Conservation (phyloP, 116 monocot genomes). For the Zostera marina region DNA sequence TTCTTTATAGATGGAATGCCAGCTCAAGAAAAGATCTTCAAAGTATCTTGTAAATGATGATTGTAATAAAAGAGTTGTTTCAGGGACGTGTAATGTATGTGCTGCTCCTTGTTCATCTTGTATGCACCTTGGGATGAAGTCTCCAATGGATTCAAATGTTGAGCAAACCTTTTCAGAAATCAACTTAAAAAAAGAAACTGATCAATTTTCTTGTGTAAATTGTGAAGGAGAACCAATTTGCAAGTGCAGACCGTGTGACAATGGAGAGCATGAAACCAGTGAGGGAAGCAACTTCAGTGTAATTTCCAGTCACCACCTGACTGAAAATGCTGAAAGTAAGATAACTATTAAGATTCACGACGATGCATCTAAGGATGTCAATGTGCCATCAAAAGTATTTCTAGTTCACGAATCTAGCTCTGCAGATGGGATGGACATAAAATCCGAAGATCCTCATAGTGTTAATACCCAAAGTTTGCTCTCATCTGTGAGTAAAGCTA, state of each 20-base stretch:
- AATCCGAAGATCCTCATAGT: background rate
- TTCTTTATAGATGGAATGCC: conserved; percentile 2
- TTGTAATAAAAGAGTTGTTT: conserved; percentile 15
- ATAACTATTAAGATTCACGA: conserved; percentile 8
- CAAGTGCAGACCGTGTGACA: conserved; percentile 26
- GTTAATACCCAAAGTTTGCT: background rate
- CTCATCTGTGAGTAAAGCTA: background rate
- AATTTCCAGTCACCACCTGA: conserved; percentile 33
- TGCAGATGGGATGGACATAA: conserved; percentile 8
- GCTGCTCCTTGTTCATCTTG: conserved; percentile 81
- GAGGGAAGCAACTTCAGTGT: conserved; percentile 48
- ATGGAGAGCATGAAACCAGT: conserved; percentile 19
- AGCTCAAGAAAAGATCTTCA: conserved; percentile 9
- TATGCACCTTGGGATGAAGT: conserved; percentile 36
- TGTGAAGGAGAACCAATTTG: conserved; percentile 8
- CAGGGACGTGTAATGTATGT: conserved; percentile 69
- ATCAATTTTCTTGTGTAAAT: conserved; percentile 24
- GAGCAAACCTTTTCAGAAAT: conserved; percentile 23
- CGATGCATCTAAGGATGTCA: conserved; percentile 39
- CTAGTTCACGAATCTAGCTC: conserved; percentile 8
- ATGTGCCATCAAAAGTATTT: conserved; percentile 19
- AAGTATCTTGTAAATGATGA: conserved; percentile 4
- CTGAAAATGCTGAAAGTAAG: conserved; percentile 56
- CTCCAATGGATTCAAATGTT: conserved; percentile 40
- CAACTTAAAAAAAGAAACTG: conserved; percentile 24